phyloP scores from a whole-genome alignment of 306 rosid genomes.

The Cajanus cajan region DNA sequence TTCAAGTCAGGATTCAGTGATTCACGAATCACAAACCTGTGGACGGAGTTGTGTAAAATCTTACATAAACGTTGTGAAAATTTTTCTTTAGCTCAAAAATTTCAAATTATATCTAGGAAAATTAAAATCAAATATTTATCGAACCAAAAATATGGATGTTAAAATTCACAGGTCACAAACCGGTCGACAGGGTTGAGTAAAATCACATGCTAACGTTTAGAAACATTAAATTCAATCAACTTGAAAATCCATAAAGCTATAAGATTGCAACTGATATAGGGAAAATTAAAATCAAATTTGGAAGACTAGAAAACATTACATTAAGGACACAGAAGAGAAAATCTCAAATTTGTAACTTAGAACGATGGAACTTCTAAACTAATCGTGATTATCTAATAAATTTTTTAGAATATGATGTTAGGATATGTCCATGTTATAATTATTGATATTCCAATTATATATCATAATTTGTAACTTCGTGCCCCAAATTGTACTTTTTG shows the following conservation, averaged over 20 bases:
- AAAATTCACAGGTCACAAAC: too few relatives aligned
- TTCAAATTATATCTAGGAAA: too few relatives aligned
- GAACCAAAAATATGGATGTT: too few relatives aligned
- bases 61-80: too few relatives aligned
- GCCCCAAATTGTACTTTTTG: not conserved
- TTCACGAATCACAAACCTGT: not conserved
- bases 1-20: not conserved
- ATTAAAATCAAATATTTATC: too few relatives aligned
- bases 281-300: not conserved
- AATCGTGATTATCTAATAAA: not conserved
- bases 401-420: not conserved
- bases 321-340: not conserved
- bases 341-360: not conserved
- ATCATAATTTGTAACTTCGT: not conserved
- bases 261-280: not conserved
- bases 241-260: not conserved
- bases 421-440: not conserved
- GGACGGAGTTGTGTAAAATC: not conserved
- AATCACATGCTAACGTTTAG: not conserved
- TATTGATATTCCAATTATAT: not conserved
- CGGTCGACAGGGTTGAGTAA: not conserved
- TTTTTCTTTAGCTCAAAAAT: too few relatives aligned
- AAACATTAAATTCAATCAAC: not conserved
- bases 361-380: not conserved
- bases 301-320: not conserved